Percentiles rank a stretch among this genome's conserved stretches.
These are phyloP conservation scores for Eutrema yunnanense DNA, from an alignment of 345 rosid species.

Conservation along the genomic window DNA sequence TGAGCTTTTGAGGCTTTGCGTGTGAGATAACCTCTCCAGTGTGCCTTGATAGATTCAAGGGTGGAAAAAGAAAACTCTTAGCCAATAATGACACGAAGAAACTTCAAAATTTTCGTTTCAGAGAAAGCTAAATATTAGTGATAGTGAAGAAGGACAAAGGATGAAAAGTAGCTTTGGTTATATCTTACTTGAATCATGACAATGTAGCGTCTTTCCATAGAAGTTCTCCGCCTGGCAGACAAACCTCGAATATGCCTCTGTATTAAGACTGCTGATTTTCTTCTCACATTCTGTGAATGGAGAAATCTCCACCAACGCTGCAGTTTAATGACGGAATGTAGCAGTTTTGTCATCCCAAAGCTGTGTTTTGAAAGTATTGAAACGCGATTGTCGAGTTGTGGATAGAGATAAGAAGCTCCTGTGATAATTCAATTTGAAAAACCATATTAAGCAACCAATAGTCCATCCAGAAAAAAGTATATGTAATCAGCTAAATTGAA, in stretches of 20 bases:
- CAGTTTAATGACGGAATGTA: constrained; percentile 50
- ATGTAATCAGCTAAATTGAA: background rate
- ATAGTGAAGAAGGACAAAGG: background rate
- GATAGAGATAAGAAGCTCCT: constrained; percentile 39
- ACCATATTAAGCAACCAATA: background rate
- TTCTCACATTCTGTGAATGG: constrained; percentile 39
- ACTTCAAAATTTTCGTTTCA: background rate
- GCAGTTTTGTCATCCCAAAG: constrained; percentile 21
- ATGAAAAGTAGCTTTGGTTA: background rate
- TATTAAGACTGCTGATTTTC: constrained; percentile 44
- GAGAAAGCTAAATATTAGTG: background rate
- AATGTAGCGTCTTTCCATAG: constrained; percentile 36
- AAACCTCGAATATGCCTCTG: constrained; percentile 58
- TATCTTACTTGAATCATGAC: constrained; percentile 68
- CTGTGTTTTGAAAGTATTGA: constrained; percentile 23
- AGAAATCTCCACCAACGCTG: constrained; percentile 86
- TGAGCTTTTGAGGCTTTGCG: constrained; percentile 63
- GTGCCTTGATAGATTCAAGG: constrained; percentile 41
- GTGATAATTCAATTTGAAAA: constrained; percentile 8
- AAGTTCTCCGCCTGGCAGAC: constrained; percentile 44
- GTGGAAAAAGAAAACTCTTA: background rate
- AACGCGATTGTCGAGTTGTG: constrained; percentile 11
- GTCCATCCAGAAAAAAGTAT: background rate
- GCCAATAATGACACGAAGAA: background rate
- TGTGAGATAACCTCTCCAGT: constrained; percentile 74